Evolutionary conservation across 495 filamentous ascomycete species (phyloP).

Genomic region (Daldinia childiae): DNA sequence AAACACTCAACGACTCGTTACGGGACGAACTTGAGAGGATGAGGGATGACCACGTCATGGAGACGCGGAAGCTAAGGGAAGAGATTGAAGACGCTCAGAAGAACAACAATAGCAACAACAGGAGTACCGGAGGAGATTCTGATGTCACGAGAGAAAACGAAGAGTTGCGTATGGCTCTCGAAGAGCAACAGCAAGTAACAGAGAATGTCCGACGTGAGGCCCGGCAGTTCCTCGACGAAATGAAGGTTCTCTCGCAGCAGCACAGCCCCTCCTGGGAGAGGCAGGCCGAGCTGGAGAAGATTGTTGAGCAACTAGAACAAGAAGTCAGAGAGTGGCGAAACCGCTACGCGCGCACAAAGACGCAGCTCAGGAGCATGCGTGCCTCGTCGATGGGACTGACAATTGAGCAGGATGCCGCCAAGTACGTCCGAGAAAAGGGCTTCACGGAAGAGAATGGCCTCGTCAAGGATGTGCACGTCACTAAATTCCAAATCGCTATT

Average conservation of each 20-base stretch:
- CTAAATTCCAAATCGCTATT: slow-evolving; percentile 93
- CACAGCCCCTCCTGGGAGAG: slow-evolving; percentile 80
- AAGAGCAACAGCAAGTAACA: slow-evolving; percentile 82
- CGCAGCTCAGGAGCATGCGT: slow-evolving; percentile 82
- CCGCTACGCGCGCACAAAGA: slow-evolving; percentile 86
- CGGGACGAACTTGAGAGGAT: slow-evolving; percentile 79
- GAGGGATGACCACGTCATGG: slow-evolving; percentile 69
- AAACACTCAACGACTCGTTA: slow-evolving; percentile 78
- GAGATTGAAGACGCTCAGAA: slow-evolving; percentile 67
- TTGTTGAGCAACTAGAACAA: slow-evolving; percentile 77
- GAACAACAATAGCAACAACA: slow-evolving; percentile 35
- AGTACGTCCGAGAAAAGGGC: slow-evolving; percentile 72
- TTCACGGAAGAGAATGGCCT: slow-evolving; percentile 77
- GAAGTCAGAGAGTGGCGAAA: slow-evolving; percentile 89
- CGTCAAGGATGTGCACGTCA: slow-evolving; percentile 90
- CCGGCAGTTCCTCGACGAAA: slow-evolving; percentile 83
- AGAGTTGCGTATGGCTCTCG: slow-evolving; percentile 73
- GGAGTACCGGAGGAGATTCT: slow-evolving; percentile 55
- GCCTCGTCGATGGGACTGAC: slow-evolving; percentile 79
- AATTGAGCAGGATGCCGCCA: slow-evolving; percentile 70
- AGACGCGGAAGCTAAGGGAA: slow-evolving; percentile 69
- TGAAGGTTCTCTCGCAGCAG: slow-evolving; percentile 84
- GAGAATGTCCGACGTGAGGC: slow-evolving; percentile 90
- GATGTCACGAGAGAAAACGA: slow-evolving; percentile 77
- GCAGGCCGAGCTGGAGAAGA: slow-evolving; percentile 77